Conservation (phyloP, 805 yeast genomes). For the Clavispora vitiphila region DNA sequence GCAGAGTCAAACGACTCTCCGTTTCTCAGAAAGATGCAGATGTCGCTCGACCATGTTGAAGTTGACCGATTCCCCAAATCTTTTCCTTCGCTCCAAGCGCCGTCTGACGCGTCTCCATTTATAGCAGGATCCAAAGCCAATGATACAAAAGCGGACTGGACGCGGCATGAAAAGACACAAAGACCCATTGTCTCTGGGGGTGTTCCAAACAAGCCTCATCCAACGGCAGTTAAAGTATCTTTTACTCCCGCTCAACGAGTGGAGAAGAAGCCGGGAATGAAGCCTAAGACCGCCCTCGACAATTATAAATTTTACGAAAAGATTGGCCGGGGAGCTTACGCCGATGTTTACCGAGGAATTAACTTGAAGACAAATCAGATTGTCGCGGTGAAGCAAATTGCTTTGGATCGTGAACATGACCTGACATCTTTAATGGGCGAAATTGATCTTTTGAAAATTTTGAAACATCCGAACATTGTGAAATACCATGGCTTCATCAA, state of each 20-base stretch:
- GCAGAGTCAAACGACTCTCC: slow-evolving; percentile 18
- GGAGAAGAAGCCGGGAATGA: slow-evolving; percentile 38
- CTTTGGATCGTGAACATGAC: slow-evolving; percentile 47
- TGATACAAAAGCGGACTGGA: not conserved
- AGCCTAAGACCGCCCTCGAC: slow-evolving; percentile 39
- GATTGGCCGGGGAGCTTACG: slow-evolving; percentile 89
- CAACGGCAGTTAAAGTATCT: slow-evolving; percentile 32
- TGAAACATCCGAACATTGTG: slow-evolving; percentile 43
- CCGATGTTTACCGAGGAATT: slow-evolving; percentile 74
- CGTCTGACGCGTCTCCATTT: slow-evolving; percentile 1
- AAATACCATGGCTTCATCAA: slow-evolving; percentile 63
- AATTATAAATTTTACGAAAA: slow-evolving; percentile 53
- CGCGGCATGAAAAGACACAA: not conserved
- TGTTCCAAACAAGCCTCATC: slow-evolving; percentile 6
- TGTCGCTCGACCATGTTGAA: slow-evolving; percentile 8
- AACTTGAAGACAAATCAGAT: slow-evolving; percentile 60
- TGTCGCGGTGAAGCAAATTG: slow-evolving; percentile 77
- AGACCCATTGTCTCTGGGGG: slow-evolving; percentile 10
- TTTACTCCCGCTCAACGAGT: slow-evolving; percentile 50
- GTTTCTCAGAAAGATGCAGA: slow-evolving; percentile 25
- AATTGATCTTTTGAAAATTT: slow-evolving; percentile 58
- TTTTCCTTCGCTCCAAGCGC: not conserved
- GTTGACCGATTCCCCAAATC: slow-evolving; percentile 5
- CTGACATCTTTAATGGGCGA: slow-evolving; percentile 54
- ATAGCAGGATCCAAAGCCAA: not conserved